Evolutionary conservation across 2,329 filamentous ascomycete genomes (phyloP).

Genomic region (Orbilia javanica): DNA sequence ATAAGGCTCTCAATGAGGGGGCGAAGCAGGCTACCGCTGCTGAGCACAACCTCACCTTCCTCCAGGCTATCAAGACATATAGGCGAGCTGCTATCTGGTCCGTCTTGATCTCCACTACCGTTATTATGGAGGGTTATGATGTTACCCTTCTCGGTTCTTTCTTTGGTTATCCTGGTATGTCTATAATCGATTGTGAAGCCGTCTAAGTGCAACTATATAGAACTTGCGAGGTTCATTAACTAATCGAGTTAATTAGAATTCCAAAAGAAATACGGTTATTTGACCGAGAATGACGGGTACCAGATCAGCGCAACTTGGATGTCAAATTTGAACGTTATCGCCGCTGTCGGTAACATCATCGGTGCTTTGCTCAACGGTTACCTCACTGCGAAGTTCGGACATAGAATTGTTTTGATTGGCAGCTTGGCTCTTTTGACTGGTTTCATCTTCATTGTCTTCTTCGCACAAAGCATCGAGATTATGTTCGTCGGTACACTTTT

Average conservation of each 20-base stretch:
- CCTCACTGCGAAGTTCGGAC: slow-evolving; percentile 69
- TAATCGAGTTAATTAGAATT: slow-evolving; percentile 38
- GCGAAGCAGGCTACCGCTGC: slow-evolving; percentile 65
- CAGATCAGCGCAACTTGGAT: slow-evolving; percentile 55
- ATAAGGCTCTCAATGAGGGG: slow-evolving; percentile 61
- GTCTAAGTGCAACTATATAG: not conserved
- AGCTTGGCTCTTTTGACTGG: slow-evolving; percentile 67
- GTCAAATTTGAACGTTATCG: slow-evolving; percentile 63
- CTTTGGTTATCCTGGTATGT: slow-evolving; percentile 56
- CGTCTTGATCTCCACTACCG: slow-evolving; percentile 85
- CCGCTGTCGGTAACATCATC: slow-evolving; percentile 68
- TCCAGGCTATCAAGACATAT: slow-evolving; percentile 83
- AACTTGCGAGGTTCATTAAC: not conserved
- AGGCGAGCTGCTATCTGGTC: slow-evolving; percentile 89
- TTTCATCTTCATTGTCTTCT: slow-evolving; percentile 70
- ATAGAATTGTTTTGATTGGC: slow-evolving; percentile 69
- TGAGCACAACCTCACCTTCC: slow-evolving; percentile 77
- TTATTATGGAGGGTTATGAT: slow-evolving; percentile 92
- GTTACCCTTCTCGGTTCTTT: slow-evolving; percentile 82
- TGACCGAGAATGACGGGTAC: slow-evolving; percentile 47
- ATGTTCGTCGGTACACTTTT: slow-evolving; percentile 69
- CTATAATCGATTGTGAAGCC: not conserved
- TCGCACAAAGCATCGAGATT: slow-evolving; percentile 68
- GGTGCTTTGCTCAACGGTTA: slow-evolving; percentile 70
- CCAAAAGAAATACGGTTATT: slow-evolving; percentile 56